Evolutionary conservation across 306 rosid species (phyloP), one percentile per base, ranked within the genome.

Genomic region (Boehmeria nivea): DNA sequence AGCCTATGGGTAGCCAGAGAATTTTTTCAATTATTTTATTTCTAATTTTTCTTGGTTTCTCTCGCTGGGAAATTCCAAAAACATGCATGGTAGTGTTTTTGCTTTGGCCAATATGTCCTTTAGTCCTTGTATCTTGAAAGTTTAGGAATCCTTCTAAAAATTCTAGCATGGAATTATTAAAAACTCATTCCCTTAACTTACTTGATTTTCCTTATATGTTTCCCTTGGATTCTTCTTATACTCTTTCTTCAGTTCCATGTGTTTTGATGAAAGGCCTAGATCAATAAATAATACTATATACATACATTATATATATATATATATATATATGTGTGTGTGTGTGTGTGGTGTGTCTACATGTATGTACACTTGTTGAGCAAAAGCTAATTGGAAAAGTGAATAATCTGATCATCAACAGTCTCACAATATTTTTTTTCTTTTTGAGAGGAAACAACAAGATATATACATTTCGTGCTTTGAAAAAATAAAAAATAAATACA

Each of bases 61-160:
- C n/a, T n/a, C n/a, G n/a, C n/a, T n/a, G n/a, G n/a, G n/a, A n/a
- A n/a, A n/a, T n/a, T n/a, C n/a, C n/a, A n/a, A n/a, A n/a, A n/a
- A n/a, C n/a, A n/a, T 27, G 77, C 57, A 63, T 63, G 61, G 59
- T 66, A 33, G 48, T 40, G 22, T 40, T 80, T 71, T 47, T 56
- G n/a, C 79, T 76, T 57, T 52, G 64, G 77, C 77, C 67, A 64
- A 59, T 59, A 55, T 73, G 87, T 84, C 83, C 22, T 62, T 5
- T 78, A 70, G 86, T 74, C 64, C 39, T 72, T 81, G 86, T 67
- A 72, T 65, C 78, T 69, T 34, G 64, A 47, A 53, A 72, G 58
- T 54, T 68, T n/a, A 64, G 80, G 89, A 85, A 82, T 82, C 89
- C 74, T 64, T 75, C 88, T 79, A 52, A 76, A 78, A 78, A 68